Conservation (phyloP, 1,139 yeast genomes). For the Saccharomyces pastorianus region DNA sequence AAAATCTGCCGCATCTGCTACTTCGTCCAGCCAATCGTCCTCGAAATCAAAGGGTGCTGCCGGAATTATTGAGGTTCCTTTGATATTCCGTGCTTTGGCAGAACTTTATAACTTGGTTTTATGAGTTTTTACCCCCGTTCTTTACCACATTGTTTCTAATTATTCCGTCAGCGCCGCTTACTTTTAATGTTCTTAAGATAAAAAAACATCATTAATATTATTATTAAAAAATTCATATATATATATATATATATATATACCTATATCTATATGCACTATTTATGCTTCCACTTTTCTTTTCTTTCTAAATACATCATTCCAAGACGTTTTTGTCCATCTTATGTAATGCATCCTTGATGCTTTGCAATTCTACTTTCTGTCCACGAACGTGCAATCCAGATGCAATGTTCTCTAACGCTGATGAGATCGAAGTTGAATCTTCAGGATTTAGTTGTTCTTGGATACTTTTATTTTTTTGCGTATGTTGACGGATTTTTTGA, state of each 20-base stretch:
- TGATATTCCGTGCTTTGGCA: slow-evolving; percentile 13
- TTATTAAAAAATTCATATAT: not conserved
- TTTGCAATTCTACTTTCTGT: slow-evolving; percentile 12
- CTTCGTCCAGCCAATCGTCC: slow-evolving; percentile 16
- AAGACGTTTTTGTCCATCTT: slow-evolving; percentile 14
- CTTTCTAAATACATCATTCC: not conserved
- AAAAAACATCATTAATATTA: not conserved
- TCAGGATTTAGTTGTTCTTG: not conserved
- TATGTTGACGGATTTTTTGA: slow-evolving; percentile 13
- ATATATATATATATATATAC: not conserved
- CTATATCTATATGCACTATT: not conserved
- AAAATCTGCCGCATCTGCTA: slow-evolving; percentile 12
- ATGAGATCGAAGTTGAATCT: slow-evolving; percentile 1
- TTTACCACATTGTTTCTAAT: not conserved
- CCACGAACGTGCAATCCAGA: slow-evolving; percentile 9
- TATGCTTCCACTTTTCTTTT: not conserved
- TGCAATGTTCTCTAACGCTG: slow-evolving; percentile 6
- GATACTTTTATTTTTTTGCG: slow-evolving; percentile 5
- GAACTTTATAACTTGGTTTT: slow-evolving; percentile 13
- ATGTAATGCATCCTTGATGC: slow-evolving; percentile 13
- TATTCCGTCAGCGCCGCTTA: not conserved
- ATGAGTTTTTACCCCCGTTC: not conserved
- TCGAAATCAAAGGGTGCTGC: slow-evolving; percentile 17
- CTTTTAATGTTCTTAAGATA: not conserved
- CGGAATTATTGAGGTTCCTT: slow-evolving; percentile 15